These are phyloP conservation scores for Ascosphaera apis DNA, from an alignment of 2,329 filamentous ascomycete genomes.

Conservation along the genomic window DNA sequence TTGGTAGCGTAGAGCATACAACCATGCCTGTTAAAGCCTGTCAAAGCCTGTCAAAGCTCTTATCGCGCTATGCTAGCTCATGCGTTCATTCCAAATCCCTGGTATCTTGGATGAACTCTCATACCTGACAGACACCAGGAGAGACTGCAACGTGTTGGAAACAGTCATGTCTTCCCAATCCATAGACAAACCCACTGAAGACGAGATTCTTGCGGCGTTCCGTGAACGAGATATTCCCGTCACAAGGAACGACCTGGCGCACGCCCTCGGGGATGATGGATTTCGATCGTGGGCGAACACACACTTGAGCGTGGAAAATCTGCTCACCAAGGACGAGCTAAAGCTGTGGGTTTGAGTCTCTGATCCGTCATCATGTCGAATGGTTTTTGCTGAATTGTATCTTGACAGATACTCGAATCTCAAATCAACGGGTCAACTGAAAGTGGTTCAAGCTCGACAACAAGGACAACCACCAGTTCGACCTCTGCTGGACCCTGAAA, in stretches of 20 bases:
- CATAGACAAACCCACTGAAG: slow-evolving; percentile 1
- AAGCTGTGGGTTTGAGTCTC: slow-evolving; percentile 10
- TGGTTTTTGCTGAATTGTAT: not conserved
- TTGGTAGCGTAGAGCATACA: no score
- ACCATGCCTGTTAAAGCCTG: no score
- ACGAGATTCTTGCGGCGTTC: slow-evolving; percentile 9
- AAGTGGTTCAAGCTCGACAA: slow-evolving; percentile 8
- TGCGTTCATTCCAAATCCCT: no score
- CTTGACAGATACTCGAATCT: slow-evolving; percentile 13
- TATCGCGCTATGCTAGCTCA: no score
- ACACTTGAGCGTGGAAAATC: slow-evolving; percentile 13
- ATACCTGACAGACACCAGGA: not conserved
- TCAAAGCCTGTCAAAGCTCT: no score
- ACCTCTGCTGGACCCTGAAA: slow-evolving; percentile 18
- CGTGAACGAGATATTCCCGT: slow-evolving; percentile 12
- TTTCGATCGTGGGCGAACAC: slow-evolving; percentile 13
- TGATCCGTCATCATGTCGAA: not conserved
- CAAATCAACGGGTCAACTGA: slow-evolving; percentile 12
- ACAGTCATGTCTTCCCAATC: not conserved
- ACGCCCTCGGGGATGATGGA: slow-evolving; percentile 9
- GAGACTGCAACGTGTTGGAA: not conserved
- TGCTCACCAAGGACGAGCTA: slow-evolving; percentile 19
- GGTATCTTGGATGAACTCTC: no score
- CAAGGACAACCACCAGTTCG: slow-evolving; percentile 11
- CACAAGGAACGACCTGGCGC: slow-evolving; percentile 11